These are phyloP conservation scores for Nitzschia palea DNA, from an alignment of 108 stramenopile genomes.

Conservation along the genomic window DNA sequence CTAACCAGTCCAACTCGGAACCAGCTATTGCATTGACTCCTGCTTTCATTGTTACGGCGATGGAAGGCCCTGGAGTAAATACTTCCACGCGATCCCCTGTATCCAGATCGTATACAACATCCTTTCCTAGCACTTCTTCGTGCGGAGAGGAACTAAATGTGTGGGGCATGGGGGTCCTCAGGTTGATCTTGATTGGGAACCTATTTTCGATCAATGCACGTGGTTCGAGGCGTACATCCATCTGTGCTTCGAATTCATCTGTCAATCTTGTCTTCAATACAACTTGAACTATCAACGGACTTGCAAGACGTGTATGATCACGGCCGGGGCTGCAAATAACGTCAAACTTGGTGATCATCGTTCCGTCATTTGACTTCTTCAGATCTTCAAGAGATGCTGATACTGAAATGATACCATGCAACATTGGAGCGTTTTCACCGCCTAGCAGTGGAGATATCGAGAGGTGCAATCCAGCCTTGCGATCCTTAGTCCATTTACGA, in stretches of 20 bases:
- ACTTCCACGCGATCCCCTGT: conserved; percentile 62
- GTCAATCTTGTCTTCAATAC: conserved; percentile 46
- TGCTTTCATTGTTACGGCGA: conserved; percentile 66
- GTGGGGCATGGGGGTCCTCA: conserved; percentile 84
- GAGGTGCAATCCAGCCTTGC: conserved; percentile 3
- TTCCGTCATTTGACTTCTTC: conserved; percentile 3
- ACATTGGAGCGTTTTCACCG: not conserved
- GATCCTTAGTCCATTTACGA: conserved; percentile 8
- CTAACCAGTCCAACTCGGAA: conserved; percentile 71
- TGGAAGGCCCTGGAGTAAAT: conserved; percentile 78
- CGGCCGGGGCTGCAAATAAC: conserved; percentile 16
- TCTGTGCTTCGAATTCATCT: conserved; percentile 45
- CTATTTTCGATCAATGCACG: conserved; percentile 65
- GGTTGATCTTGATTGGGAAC: conserved; percentile 55
- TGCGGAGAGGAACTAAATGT: conserved; percentile 44
- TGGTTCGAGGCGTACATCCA: conserved; percentile 67
- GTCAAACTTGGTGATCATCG: conserved; percentile 13
- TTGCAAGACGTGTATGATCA: not conserved
- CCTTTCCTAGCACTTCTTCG: conserved; percentile 11
- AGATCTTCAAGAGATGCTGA: conserved; percentile 10
- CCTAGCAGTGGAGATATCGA: not conserved
- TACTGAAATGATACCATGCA: conserved; percentile 13
- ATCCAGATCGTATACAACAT: conserved; percentile 43
- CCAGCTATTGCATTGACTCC: conserved; percentile 70
- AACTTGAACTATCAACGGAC: conserved; percentile 46